Percentiles rank a stretch among this genome's conserved stretches.
Evolutionary conservation across 495 filamentous ascomycete genomes (phyloP).

Genomic region (Aspergillus bridgeri): DNA sequence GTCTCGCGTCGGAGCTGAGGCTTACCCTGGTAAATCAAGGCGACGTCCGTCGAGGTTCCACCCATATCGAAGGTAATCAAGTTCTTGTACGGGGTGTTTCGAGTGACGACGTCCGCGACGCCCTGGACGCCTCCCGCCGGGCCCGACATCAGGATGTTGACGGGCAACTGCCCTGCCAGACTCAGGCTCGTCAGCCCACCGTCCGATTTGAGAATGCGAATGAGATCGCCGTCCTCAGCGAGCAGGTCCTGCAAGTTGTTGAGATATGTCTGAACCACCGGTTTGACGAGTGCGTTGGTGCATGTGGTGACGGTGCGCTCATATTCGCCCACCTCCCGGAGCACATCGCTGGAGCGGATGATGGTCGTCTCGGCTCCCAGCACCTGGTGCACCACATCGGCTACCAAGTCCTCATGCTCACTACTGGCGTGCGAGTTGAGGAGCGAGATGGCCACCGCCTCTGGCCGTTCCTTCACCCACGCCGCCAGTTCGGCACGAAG

Average conservation of each 20-base stretch:
- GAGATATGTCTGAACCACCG: constrained; percentile 45
- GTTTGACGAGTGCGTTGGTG: constrained; percentile 50
- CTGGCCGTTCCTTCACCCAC: constrained; percentile 33
- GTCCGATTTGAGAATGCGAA: constrained; percentile 49
- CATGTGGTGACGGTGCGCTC: constrained; percentile 51
- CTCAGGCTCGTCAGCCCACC: constrained; percentile 44
- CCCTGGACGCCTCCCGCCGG: constrained; percentile 48
- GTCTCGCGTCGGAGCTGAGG: constrained; percentile 48
- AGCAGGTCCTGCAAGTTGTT: constrained; percentile 35
- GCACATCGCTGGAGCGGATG: constrained; percentile 43
- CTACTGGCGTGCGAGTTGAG: constrained; percentile 47
- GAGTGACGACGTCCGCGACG: constrained; percentile 44
- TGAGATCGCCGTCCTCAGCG: constrained; percentile 33
- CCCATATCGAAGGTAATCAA: constrained; percentile 52
- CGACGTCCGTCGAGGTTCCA: constrained; percentile 48
- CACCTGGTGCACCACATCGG: constrained; percentile 33
- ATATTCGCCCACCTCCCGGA: constrained; percentile 50
- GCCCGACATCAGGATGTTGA: constrained; percentile 48
- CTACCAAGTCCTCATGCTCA: constrained; percentile 37
- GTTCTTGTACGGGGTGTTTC: constrained; percentile 45
- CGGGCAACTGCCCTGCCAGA: constrained; percentile 43
- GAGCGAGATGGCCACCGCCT: constrained; percentile 46
- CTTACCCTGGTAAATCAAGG: constrained; percentile 43
- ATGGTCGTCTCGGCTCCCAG: constrained; percentile 36
- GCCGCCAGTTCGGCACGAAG: too few relatives aligned